These are phyloP conservation scores for Diaporthe aspalathi DNA, from an alignment of 2,329 filamentous ascomycete genomes.

Conservation along the genomic window DNA sequence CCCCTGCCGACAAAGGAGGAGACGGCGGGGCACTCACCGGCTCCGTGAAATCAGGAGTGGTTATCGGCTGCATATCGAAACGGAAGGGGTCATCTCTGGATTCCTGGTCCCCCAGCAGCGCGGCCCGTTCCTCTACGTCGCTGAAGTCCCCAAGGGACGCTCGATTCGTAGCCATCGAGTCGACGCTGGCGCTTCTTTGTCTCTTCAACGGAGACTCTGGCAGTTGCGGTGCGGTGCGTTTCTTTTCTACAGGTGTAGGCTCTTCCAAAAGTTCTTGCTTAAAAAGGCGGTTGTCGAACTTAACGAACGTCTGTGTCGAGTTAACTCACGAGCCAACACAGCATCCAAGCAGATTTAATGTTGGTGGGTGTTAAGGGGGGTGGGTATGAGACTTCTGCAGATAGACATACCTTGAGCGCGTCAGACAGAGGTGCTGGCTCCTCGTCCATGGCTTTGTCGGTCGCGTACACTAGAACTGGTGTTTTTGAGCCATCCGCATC, in stretches of 20 bases:
- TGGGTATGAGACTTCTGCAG: not conserved
- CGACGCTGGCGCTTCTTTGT: constrained; percentile 36
- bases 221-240: constrained; percentile 39
- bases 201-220: constrained; percentile 34
- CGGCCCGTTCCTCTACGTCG: constrained; percentile 33
- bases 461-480: constrained; percentile 49
- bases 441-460: constrained; percentile 45
- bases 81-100: constrained; percentile 31
- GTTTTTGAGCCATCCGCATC: constrained; percentile 34
- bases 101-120: constrained; percentile 29
- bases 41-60: constrained; percentile 31
- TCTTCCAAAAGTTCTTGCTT: constrained; percentile 48
- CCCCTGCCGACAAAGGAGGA: constrained; percentile 31
- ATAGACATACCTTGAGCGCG: constrained; percentile 41
- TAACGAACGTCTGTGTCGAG: constrained; percentile 46
- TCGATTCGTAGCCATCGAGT: constrained; percentile 38
- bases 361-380: no score
- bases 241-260: constrained; percentile 44
- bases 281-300: constrained; percentile 50
- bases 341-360: no score
- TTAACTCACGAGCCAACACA: not conserved
- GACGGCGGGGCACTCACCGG: constrained; percentile 33
- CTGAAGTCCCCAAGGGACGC: constrained; percentile 38
- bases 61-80: constrained; percentile 23
- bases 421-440: constrained; percentile 42